Percentiles rank a stretch among this genome's conserved stretches.
These are phyloP conservation scores for Infundibulicybe gibba DNA, from an alignment of 768 basidiomycete species.

Conservation along the genomic window DNA sequence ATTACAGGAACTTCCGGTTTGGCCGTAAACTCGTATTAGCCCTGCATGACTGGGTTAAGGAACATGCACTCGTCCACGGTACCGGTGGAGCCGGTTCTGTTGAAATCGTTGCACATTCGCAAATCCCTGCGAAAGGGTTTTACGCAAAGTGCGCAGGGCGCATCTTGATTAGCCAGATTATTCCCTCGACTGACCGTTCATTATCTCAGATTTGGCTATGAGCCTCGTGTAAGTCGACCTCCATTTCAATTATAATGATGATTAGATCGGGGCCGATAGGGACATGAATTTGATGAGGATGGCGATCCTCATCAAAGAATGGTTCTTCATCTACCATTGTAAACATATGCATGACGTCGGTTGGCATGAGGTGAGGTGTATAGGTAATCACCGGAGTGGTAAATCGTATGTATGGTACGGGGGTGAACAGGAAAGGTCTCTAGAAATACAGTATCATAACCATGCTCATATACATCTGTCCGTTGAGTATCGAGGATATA, in stretches of 20 bases:
- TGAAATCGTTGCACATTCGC: constrained; percentile 62
- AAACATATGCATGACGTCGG: not conserved
- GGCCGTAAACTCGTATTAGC: constrained; percentile 64
- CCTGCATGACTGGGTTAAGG: constrained; percentile 56
- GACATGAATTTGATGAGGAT: constrained; percentile 74
- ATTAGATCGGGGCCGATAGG: constrained; percentile 34
- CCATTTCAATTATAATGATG: constrained; percentile 9
- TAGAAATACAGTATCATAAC: constrained; percentile 27
- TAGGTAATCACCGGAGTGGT: constrained; percentile 2
- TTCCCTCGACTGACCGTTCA: constrained; percentile 13
- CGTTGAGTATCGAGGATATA: no score
- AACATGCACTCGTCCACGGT: constrained; percentile 29
- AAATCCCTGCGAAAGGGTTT: constrained; percentile 67
- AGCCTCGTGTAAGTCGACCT: constrained; percentile 48
- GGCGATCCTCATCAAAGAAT: constrained; percentile 87
- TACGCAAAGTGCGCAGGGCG: constrained; percentile 63
- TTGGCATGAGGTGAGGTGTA: constrained; percentile 1
- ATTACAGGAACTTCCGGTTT: constrained; percentile 59
- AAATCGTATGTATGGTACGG: not conserved
- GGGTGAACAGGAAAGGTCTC: constrained; percentile 5
- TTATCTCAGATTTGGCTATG: constrained; percentile 61
- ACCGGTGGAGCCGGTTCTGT: constrained; percentile 20
- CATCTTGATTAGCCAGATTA: constrained; percentile 4
- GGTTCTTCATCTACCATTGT: constrained; percentile 51
- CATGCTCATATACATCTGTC: no score